Conservation (phyloP, 768 basidiomycete genomes). For the Aureoboletus auriporus region DNA sequence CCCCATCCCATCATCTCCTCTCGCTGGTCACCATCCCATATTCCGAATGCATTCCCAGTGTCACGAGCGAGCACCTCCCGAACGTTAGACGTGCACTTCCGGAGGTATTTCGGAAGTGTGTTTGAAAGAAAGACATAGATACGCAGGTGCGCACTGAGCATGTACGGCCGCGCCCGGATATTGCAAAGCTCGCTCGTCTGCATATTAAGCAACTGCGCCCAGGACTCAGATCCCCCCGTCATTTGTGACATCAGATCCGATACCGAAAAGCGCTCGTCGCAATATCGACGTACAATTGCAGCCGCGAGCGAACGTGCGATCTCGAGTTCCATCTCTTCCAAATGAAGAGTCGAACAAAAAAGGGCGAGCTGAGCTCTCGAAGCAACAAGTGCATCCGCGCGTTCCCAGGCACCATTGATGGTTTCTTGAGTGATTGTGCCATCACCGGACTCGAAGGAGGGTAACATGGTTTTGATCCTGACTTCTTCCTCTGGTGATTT, state of each 20-base stretch:
- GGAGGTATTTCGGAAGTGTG: slow-evolving; percentile 27
- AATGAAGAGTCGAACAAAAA: slow-evolving; percentile 25
- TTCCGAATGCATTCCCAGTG: slow-evolving; percentile 64
- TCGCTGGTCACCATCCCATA: slow-evolving; percentile 53
- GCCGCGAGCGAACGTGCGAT: slow-evolving; percentile 54
- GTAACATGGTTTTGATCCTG: slow-evolving; percentile 17
- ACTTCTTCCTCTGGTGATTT: slow-evolving; percentile 20
- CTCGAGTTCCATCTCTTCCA: slow-evolving; percentile 55
- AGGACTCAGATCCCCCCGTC: slow-evolving; percentile 21
- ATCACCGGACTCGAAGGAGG: slow-evolving; percentile 8
- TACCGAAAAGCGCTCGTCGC: slow-evolving; percentile 15
- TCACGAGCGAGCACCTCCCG: slow-evolving; percentile 57
- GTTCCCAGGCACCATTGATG: slow-evolving; percentile 46
- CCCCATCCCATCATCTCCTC: slow-evolving; percentile 65
- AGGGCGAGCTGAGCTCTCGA: slow-evolving; percentile 21
- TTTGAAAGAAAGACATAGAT: slow-evolving; percentile 51
- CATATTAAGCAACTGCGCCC: slow-evolving; percentile 50
- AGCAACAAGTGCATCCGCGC: slow-evolving; percentile 31
- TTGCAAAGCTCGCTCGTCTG: slow-evolving; percentile 56
- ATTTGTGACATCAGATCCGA: slow-evolving; percentile 1
- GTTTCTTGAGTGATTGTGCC: slow-evolving; percentile 33
- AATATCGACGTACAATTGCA: slow-evolving; percentile 43
- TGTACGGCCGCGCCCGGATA: slow-evolving; percentile 42
- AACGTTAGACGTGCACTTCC: slow-evolving; percentile 39
- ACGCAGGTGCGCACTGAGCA: slow-evolving; percentile 49